Evolutionary conservation across 2,329 filamentous ascomycete species (phyloP).

Genomic region (Remersonia thermophila): DNA sequence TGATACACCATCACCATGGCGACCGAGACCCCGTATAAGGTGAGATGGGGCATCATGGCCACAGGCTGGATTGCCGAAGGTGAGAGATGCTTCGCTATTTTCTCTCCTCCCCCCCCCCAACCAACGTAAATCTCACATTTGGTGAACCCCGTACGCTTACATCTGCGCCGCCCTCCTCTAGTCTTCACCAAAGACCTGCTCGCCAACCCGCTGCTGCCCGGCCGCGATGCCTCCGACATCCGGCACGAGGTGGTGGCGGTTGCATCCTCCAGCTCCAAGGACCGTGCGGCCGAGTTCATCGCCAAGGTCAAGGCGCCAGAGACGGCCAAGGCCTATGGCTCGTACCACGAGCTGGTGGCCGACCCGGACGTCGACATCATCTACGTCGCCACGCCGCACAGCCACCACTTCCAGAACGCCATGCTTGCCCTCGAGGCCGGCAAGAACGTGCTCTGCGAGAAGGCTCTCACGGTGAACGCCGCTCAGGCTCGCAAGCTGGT

Average conservation of each 20-base stretch:
- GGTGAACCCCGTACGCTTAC: too few relatives aligned
- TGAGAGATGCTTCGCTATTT: slow-evolving; percentile 23
- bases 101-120: background rate
- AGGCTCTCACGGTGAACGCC: slow-evolving; percentile 77
- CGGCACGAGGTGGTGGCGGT: slow-evolving; percentile 68
- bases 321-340: slow-evolving; percentile 61
- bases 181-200: slow-evolving; percentile 69
- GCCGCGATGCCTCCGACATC: slow-evolving; percentile 48
- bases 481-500: slow-evolving; percentile 61
- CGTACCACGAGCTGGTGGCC: slow-evolving; percentile 68
- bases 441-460: slow-evolving; percentile 85
- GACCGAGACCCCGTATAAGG: slow-evolving; percentile 34
- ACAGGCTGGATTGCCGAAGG: slow-evolving; percentile 47
- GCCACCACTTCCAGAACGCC: slow-evolving; percentile 83
- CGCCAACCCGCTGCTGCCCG: slow-evolving; percentile 56
- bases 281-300: slow-evolving; percentile 61
- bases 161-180: slow-evolving; percentile 18
- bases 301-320: slow-evolving; percentile 55
- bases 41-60: slow-evolving; percentile 50
- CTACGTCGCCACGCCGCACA: slow-evolving; percentile 84
- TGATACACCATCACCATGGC: too few relatives aligned
- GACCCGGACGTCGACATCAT: slow-evolving; percentile 73
- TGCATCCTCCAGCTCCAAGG: slow-evolving; percentile 62
- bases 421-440: slow-evolving; percentile 74
- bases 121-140: too few relatives aligned